Percentiles rank a stretch among this genome's conserved stretches.
phyloP scores from a whole-genome alignment of 2,329 filamentous ascomycete species.

The Hypoxylon sp. region DNA sequence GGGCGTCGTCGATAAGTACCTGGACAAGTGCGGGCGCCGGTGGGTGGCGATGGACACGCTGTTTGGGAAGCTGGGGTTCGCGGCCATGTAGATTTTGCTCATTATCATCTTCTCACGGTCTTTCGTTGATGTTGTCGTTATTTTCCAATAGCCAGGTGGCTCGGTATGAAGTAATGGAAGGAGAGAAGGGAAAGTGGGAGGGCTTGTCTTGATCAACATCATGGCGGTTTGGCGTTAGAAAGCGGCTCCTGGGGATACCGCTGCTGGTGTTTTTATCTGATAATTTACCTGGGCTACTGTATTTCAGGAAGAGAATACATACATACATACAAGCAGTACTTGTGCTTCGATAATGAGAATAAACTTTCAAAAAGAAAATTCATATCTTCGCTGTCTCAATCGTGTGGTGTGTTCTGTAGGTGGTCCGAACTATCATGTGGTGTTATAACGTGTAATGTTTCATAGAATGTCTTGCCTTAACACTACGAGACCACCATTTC shows the following conservation, averaged over 20 bases:
- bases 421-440: no score
- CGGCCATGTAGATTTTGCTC: conserved; percentile 33
- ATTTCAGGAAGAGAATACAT: background rate
- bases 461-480: no score
- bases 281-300: background rate
- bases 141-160: conserved; percentile 2
- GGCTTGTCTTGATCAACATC: background rate
- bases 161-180: background rate
- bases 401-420: no score
- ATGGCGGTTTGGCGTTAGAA: background rate
- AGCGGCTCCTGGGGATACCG: background rate
- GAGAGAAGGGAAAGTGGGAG: background rate
- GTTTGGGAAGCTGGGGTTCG: conserved; percentile 76
- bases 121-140: background rate
- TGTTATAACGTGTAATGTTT: no score
- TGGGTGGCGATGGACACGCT: conserved; percentile 95
- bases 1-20: conserved; percentile 81
- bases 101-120: no score
- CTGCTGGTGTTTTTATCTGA: background rate
- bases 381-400: background rate
- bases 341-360: conserved; percentile 5
- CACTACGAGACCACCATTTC: no score
- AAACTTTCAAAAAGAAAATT: background rate
- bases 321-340: background rate
- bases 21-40: conserved; percentile 89